Conservation (phyloP, 1,139 yeast genomes). For the Diutina scorzettiae region DNA sequence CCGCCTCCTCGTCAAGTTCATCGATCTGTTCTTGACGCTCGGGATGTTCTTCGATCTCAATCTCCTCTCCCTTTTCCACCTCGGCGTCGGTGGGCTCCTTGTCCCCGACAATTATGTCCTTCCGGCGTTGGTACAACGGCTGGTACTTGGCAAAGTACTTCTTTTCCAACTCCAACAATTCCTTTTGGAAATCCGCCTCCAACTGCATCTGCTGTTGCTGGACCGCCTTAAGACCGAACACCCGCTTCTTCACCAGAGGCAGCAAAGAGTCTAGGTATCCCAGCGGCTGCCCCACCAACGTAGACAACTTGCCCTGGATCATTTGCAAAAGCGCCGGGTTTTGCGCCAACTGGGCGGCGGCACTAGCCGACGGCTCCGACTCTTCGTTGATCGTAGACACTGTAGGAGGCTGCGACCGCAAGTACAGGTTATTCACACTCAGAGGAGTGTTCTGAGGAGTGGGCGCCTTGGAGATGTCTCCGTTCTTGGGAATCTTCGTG, state of each 20-base stretch:
- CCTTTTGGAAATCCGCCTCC: conserved; percentile 88
- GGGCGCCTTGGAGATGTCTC: conserved; percentile 86
- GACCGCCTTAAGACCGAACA: conserved; percentile 73
- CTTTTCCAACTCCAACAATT: conserved; percentile 77
- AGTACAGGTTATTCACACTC: conserved; percentile 66
- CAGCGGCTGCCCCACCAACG: conserved; percentile 73
- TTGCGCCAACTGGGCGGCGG: conserved; percentile 42
- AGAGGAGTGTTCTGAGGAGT: conserved; percentile 99
- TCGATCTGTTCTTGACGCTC: neutral
- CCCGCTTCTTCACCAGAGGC: conserved; percentile 60
- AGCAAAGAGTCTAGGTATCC: conserved; percentile 81
- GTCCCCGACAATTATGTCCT: conserved; percentile 57
- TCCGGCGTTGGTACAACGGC: conserved; percentile 70
- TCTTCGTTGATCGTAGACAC: conserved; percentile 75
- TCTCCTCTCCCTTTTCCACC: conserved; percentile 61
- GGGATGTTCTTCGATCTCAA: conserved; percentile 35
- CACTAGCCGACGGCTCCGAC: conserved; percentile 15
- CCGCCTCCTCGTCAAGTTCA: conserved; percentile 28
- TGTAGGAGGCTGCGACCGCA: conserved; percentile 58
- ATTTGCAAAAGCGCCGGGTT: conserved; percentile 72
- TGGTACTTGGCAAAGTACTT: conserved; percentile 61
- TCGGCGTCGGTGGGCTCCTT: conserved; percentile 73
- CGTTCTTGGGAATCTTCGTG: conserved; percentile 42
- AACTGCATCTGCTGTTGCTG: conserved; percentile 73
- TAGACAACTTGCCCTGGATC: conserved; percentile 85